phyloP scores from a whole-genome alignment of 495 filamentous ascomycete species.

The Hypomontagnella monticulosa region DNA sequence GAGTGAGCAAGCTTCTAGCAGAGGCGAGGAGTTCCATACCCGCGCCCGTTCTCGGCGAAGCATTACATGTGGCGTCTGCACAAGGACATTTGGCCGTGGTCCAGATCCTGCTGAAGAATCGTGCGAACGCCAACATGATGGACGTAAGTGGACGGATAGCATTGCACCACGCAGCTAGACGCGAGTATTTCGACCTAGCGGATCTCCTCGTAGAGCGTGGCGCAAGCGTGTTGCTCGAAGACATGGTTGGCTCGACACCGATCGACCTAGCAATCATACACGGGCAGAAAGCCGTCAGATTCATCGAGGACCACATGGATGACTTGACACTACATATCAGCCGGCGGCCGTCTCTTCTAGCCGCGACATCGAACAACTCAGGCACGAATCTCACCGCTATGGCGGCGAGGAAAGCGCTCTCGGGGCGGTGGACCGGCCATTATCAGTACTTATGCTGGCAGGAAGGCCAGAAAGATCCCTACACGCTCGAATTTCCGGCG shows the following conservation, averaged over 20 bases:
- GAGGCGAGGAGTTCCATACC: neutral
- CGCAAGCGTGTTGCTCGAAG: neutral
- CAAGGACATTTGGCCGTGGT: constrained; percentile 1
- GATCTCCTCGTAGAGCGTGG: neutral
- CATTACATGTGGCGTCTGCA: neutral
- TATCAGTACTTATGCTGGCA: neutral
- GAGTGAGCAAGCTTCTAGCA: constrained; percentile 1
- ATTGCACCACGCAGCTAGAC: neutral
- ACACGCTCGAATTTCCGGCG: neutral
- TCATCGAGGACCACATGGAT: neutral
- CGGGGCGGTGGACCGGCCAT: neutral
- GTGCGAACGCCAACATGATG: neutral
- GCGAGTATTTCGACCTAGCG: neutral
- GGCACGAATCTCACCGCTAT: neutral
- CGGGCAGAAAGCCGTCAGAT: neutral
- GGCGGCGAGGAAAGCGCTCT: neutral
- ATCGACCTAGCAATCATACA: neutral
- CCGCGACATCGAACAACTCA: neutral
- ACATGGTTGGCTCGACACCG: neutral
- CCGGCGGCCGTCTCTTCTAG: neutral
- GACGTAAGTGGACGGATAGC: neutral
- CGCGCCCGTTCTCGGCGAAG: neutral
- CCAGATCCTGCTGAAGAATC: neutral
- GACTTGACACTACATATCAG: neutral
- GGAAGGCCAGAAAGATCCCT: neutral